Percentiles rank a stretch among this genome's conserved stretches.
Conservation (phyloP, 1,284 basidiomycete genomes). For the Pascua guehoae region DNA sequence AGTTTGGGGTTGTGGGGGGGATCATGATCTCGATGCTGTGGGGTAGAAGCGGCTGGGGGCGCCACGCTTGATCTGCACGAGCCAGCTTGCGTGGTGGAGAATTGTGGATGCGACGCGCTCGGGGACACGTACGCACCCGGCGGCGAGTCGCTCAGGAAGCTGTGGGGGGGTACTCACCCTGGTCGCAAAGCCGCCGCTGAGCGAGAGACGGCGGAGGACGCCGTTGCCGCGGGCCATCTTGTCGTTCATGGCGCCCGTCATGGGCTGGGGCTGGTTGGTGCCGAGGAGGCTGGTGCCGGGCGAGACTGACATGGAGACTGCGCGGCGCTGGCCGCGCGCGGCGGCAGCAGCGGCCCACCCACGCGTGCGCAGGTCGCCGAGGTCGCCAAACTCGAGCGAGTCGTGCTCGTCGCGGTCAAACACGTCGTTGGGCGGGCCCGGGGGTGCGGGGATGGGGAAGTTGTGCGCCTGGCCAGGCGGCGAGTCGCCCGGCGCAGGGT, state of each 20-base stretch:
- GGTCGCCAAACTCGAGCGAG: slow-evolving; percentile 40
- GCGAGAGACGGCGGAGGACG: slow-evolving; percentile 37
- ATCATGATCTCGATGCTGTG: neutral
- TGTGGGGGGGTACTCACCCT: slow-evolving; percentile 28
- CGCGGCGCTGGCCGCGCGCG: slow-evolving; percentile 23
- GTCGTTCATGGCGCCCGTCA: slow-evolving; percentile 30
- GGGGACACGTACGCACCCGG: too few species aligned
- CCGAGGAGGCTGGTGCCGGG: slow-evolving; percentile 8
- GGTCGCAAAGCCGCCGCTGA: slow-evolving; percentile 26
- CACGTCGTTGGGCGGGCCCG: slow-evolving; percentile 2
- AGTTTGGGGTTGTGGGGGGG: neutral
- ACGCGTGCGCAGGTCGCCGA: slow-evolving; percentile 25
- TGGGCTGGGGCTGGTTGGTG: slow-evolving; percentile 4
- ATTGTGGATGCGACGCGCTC: neutral
- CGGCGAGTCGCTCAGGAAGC: too few species aligned
- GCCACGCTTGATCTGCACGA: neutral
- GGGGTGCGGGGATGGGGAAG: neutral
- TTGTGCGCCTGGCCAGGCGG: slow-evolving; percentile 5
- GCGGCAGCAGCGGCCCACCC: slow-evolving; percentile 27
- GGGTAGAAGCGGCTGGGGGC: neutral
- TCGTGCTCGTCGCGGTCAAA: slow-evolving; percentile 32
- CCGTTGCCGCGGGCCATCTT: slow-evolving; percentile 43
- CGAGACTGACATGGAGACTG: slow-evolving; percentile 30
- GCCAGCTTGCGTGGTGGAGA: neutral
- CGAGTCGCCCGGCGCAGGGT: slow-evolving; percentile 13